A percentile compares a stretch with the other conserved stretches of the same genome.
Evolutionary conservation across 176 grass and related monocot genomes (phyloP).

Genomic region (Musa beccarii): DNA sequence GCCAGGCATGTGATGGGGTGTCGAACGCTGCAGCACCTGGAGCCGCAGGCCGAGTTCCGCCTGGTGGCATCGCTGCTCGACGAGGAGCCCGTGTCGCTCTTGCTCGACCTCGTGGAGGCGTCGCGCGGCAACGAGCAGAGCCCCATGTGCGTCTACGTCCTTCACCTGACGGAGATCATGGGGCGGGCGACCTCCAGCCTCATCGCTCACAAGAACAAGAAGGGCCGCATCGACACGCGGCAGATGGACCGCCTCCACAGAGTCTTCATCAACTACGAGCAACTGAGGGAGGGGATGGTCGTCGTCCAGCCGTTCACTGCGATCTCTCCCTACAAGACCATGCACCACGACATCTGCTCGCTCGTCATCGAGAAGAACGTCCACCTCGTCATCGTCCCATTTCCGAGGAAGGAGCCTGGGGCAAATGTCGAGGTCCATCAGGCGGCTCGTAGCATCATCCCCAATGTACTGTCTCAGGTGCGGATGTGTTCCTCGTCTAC

Average conservation of each 20-base stretch:
- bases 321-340: constrained; percentile 24
- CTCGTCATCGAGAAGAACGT: constrained; percentile 25
- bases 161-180: constrained; percentile 25
- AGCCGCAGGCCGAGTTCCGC: neutral
- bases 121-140: neutral
- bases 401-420: constrained; percentile 11
- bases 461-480: constrained; percentile 23
- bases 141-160: constrained; percentile 12
- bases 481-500: neutral
- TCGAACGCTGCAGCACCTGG: constrained; percentile 7
- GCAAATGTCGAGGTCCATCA: constrained; percentile 7
- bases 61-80: neutral
- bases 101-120: constrained; percentile 22
- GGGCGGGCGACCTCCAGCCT: constrained; percentile 21
- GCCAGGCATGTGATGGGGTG: neutral
- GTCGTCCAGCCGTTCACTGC: constrained; percentile 31
- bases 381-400: constrained; percentile 29
- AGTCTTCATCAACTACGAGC: constrained; percentile 8
- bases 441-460: constrained; percentile 16
- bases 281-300: constrained; percentile 20
- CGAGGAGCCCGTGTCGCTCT: constrained; percentile 8
- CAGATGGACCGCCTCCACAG: constrained; percentile 14
- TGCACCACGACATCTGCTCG: constrained; percentile 34
- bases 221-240: constrained; percentile 12
- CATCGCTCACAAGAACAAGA: constrained; percentile 20